These are phyloP conservation scores for Coelastrella sp. DNA, from an alignment of 139 green algal species.

Conservation along the genomic window DNA sequence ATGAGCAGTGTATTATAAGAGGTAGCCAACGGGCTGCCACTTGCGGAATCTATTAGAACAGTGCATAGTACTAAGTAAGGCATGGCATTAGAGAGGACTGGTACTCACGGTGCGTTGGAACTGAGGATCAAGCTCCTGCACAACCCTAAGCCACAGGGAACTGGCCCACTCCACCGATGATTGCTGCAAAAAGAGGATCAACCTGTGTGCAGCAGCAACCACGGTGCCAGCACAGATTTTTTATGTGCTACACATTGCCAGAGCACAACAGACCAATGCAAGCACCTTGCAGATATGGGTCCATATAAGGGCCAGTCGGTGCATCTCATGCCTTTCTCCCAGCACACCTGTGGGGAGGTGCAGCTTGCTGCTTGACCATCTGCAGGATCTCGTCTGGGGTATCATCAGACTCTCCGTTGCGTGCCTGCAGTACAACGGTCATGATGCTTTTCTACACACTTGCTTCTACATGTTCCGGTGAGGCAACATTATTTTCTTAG, in stretches of 20 bases:
- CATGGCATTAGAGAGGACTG: neutral
- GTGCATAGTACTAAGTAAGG: too few relatives aligned
- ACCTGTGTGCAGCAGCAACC: constrained; percentile 53
- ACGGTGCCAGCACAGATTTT: neutral
- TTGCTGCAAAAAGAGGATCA: constrained; percentile 98
- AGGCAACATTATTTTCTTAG: too few relatives aligned
- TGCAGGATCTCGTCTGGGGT: constrained; percentile 92
- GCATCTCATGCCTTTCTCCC: too few relatives aligned
- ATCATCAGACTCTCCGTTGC: constrained; percentile 83
- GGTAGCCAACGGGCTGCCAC: too few relatives aligned
- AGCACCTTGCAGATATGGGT: too few relatives aligned
- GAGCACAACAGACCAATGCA: too few relatives aligned
- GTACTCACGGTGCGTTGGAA: constrained; percentile 64
- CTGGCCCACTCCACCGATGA: constrained; percentile 93
- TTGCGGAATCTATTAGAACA: too few relatives aligned
- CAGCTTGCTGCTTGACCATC: constrained; percentile 92
- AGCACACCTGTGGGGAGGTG: constrained; percentile 79
- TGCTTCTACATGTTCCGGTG: too few relatives aligned
- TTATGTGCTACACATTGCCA: too few relatives aligned
- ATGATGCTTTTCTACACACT: too few relatives aligned
- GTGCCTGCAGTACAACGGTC: constrained; percentile 64
- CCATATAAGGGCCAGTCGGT: too few relatives aligned
- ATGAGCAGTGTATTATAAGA: too few relatives aligned
- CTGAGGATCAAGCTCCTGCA: constrained; percentile 92
- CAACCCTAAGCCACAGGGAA: constrained; percentile 91